These are phyloP conservation scores for Pistacia vera DNA, from an alignment of 345 rosid genomes.

Conservation along the genomic window DNA sequence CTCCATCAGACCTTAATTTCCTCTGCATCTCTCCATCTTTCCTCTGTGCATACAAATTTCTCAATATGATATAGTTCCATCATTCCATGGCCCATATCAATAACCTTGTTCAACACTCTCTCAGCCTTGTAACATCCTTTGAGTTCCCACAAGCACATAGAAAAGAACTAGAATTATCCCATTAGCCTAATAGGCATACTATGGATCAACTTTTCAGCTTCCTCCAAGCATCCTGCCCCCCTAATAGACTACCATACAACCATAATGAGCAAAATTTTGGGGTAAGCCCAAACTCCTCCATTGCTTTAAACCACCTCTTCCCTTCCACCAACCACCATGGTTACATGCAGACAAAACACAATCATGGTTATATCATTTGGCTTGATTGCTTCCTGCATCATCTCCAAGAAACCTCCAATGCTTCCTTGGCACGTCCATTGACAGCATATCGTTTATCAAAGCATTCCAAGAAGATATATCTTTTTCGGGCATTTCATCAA, in stretches of 20 bases:
- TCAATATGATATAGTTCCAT: slow-evolving; percentile 59
- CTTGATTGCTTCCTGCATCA: slow-evolving; percentile 47
- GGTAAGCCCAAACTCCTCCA: slow-evolving; percentile 48
- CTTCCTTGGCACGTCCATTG: slow-evolving; percentile 67
- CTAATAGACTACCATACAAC: slow-evolving; percentile 72
- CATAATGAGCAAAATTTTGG: slow-evolving; percentile 72
- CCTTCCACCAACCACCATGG: slow-evolving; percentile 83
- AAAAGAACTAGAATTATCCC: slow-evolving; percentile 67
- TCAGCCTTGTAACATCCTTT: slow-evolving; percentile 56
- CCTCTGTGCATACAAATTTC: slow-evolving; percentile 65
- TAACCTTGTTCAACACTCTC: slow-evolving; percentile 42
- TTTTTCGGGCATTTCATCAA: slow-evolving; percentile 45
- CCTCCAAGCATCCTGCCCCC: slow-evolving; percentile 65
- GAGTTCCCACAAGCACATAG: slow-evolving; percentile 61
- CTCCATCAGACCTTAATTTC: slow-evolving; percentile 58
- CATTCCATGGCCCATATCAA: slow-evolving; percentile 52
- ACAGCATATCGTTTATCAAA: slow-evolving; percentile 64
- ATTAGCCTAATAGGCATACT: slow-evolving; percentile 70
- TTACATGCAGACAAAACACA: slow-evolving; percentile 77
- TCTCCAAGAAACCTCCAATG: slow-evolving; percentile 47
- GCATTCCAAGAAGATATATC: slow-evolving; percentile 77
- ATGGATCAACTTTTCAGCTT: slow-evolving; percentile 63
- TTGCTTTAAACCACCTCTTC: slow-evolving; percentile 61
- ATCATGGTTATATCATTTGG: slow-evolving; percentile 73
- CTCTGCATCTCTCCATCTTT: slow-evolving; percentile 63